Percentiles rank a stretch among this genome's conserved stretches.
Evolutionary conservation across 139 green algal genomes (phyloP).

Genomic region (Volvox africanus): DNA sequence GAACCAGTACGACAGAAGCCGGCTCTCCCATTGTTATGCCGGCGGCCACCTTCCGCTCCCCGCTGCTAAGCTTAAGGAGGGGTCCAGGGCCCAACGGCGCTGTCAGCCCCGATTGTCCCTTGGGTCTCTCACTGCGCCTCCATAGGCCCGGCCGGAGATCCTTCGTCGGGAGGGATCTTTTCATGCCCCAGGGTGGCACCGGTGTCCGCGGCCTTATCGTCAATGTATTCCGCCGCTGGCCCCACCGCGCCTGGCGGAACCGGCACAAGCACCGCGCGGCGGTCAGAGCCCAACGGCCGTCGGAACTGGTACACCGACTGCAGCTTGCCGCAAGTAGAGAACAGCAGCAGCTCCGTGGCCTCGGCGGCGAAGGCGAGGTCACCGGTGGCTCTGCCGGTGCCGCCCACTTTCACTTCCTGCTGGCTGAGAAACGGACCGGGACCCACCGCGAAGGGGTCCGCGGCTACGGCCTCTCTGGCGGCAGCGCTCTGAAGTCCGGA

Average conservation of each 20-base stretch:
- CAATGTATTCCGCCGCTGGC: no score
- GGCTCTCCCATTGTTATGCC: no score
- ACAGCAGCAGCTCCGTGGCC: conserved; percentile 24
- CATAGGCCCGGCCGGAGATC: no score
- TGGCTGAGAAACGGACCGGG: not conserved
- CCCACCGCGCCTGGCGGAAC: not conserved
- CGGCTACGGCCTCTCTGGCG: not conserved
- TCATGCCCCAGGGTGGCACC: not conserved
- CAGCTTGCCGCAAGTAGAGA: not conserved
- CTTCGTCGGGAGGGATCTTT: no score
- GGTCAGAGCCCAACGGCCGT: conserved; percentile 12
- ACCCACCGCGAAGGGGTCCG: not conserved
- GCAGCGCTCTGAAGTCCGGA: not conserved
- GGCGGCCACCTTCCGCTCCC: no score
- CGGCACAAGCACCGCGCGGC: conserved; percentile 3
- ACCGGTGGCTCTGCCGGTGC: not conserved
- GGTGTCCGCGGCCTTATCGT: not conserved
- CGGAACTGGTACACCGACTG: conserved; percentile 26
- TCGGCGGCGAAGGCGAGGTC: not conserved
- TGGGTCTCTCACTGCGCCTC: no score
- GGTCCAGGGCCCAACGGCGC: no score
- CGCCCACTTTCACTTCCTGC: not conserved
- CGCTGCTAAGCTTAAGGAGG: no score
- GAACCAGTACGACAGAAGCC: no score
- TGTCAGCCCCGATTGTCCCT: no score